Percentiles rank a stretch among this genome's conserved stretches.
These are phyloP conservation scores for Fusarium drepaniforme DNA, from an alignment of 2,329 filamentous ascomycete genomes.

Conservation along the genomic window DNA sequence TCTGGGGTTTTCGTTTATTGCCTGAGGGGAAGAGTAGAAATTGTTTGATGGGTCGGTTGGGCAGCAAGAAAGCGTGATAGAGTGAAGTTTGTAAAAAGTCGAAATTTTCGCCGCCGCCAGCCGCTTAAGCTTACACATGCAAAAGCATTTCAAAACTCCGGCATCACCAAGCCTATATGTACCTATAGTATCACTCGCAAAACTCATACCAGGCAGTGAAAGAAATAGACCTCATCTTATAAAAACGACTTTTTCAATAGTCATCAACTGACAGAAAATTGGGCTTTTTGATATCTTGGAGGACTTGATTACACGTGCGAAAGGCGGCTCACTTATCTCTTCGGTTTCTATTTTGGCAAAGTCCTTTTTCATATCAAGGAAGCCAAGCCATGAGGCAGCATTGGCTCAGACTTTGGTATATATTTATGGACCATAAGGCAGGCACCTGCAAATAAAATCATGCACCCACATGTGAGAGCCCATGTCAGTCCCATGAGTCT, in stretches of 20 bases:
- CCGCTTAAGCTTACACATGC: neutral
- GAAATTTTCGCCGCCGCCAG: conserved; percentile 39
- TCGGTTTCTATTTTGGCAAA: neutral
- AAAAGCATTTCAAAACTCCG: neutral
- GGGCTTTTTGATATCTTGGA: neutral
- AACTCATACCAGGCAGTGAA: neutral
- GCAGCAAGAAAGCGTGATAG: conserved; percentile 15
- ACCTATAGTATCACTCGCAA: neutral
- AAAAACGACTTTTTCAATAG: neutral
- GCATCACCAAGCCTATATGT: neutral
- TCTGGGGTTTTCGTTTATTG: neutral
- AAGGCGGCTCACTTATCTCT: neutral
- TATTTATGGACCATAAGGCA: neutral
- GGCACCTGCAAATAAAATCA: neutral
- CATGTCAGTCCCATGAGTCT: neutral
- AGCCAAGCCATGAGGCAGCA: neutral
- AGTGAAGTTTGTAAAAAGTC: conserved; percentile 25
- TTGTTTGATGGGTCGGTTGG: conserved; percentile 10
- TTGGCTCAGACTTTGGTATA: neutral
- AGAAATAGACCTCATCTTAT: neutral
- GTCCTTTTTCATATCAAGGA: neutral
- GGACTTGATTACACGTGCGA: neutral
- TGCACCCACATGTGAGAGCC: neutral
- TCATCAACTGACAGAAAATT: neutral
- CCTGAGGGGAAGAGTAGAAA: neutral